Base-by-base conservation (phyloP, 345 rosid genomes). In the Sonneratia alba region DNA sequence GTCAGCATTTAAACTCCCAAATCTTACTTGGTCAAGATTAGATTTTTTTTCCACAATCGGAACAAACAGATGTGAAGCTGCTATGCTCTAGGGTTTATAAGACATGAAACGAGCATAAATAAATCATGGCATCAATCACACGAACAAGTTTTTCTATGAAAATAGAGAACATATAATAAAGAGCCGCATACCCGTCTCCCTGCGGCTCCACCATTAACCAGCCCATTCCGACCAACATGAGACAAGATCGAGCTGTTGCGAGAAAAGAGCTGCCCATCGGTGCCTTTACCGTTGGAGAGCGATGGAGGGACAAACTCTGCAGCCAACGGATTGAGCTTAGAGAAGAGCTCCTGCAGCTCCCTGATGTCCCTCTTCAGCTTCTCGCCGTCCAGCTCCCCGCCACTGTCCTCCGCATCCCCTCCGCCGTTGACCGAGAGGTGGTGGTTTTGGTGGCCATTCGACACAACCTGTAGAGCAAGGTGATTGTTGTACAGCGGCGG, bases 321-420 rank as follows among this genome's bases (percentile, higher is more conserved):
- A 38, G 98, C 98, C 97, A 88, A 84, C 69, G 98, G 98, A 53
- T 93, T 93, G 24, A 93, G 92, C 83, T 93, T 93, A 36, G 97
- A 89, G 74, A 93, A 87, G 48, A 93, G 90, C 76, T 93, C 98
- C 66, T 86, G 88, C 75, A 93, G 81, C 82, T 93, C 91, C 79
- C 86, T 89, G 80, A 90, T 83, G 56, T 90, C 89, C 71, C 86
- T 82, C 64, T 84, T 84, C 67, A 78, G 83, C 73, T 81, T 81
- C 75, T 83, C 88, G 62, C 77, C 83, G 32, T 74, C 77, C 66
- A 79, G 18, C 19, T 62, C 88, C 36, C 47, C 79, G 0, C 57
- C 74, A n/a, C 19, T 36, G 21, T 69, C 32, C 55, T 11, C 63
- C 49, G 65, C 51, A 75, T 70, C 71, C 19, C 71, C 84, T 13